These are phyloP conservation scores for Daldinia sp. DNA, from an alignment of 2,329 filamentous ascomycete species.

Conservation along the genomic window DNA sequence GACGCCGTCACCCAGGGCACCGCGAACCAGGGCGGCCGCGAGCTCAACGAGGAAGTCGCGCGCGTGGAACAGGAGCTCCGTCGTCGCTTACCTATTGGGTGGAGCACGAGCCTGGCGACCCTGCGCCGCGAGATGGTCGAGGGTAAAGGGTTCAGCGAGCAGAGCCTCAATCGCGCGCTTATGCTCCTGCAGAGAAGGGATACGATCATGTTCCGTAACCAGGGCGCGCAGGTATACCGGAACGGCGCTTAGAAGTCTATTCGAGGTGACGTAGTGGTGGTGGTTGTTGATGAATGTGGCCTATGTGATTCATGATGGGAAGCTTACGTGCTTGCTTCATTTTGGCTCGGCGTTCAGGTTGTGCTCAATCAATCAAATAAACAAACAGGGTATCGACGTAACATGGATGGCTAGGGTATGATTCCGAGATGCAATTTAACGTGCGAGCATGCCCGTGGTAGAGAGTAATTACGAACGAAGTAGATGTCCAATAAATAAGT, in stretches of 20 bases:
- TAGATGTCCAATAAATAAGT: background rate
- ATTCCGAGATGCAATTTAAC: conserved; percentile 20
- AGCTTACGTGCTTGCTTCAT: conserved; percentile 12
- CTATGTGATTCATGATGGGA: conserved; percentile 16
- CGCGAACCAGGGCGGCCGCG: conserved; percentile 74
- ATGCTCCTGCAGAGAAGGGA: conserved; percentile 89
- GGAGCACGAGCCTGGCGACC: conserved; percentile 91
- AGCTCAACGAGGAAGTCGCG: conserved; percentile 89
- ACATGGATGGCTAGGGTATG: conserved; percentile 25
- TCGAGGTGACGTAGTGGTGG: background rate
- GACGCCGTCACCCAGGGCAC: conserved; percentile 94
- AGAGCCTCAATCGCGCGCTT: conserved; percentile 84
- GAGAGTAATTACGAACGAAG: conserved; percentile 28
- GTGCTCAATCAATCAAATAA: conserved; percentile 8
- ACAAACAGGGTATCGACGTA: conserved; percentile 14
- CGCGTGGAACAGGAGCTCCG: conserved; percentile 91
- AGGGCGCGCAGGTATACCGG: conserved; percentile 79
- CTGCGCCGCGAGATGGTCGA: conserved; percentile 92
- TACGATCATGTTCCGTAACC: conserved; percentile 83
- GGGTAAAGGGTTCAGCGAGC: conserved; percentile 88
- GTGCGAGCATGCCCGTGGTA: conserved; percentile 5
- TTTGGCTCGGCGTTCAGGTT: conserved; percentile 39
- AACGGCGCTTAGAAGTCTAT: conserved; percentile 68
- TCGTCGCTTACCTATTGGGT: conserved; percentile 89
- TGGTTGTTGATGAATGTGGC: background rate